Percentiles rank a stretch among this genome's conserved stretches.
These are phyloP conservation scores for Begonia peltatifolia DNA, from an alignment of 306 rosid species.

Conservation along the genomic window DNA sequence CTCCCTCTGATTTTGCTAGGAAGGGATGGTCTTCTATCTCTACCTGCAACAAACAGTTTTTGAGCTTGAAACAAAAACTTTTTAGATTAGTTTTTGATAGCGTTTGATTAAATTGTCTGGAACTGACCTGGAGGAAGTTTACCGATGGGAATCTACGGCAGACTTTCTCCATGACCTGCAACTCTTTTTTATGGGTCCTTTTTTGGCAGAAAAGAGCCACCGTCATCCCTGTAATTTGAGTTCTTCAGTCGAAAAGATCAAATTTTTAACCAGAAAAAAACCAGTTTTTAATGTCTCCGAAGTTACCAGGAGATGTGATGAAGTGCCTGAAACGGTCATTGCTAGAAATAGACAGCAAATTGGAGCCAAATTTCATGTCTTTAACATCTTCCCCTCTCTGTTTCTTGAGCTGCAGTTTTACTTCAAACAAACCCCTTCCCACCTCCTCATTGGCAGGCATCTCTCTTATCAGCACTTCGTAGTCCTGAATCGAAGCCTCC, in stretches of 20 bases:
- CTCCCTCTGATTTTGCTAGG: constrained; percentile 68
- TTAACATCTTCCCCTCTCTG: constrained; percentile 53
- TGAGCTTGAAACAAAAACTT: too few species aligned
- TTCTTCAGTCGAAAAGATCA: background rate
- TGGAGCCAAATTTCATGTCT: constrained; percentile 71
- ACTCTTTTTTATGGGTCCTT: constrained; percentile 35
- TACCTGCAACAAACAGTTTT: constrained; percentile 25
- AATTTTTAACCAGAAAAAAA: background rate
- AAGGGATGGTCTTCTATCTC: constrained; percentile 84
- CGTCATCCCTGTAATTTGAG: constrained; percentile 51
- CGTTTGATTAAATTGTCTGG: background rate
- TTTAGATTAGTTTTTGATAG: too few species aligned
- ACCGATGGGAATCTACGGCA: constrained; percentile 80
- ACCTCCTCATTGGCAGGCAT: constrained; percentile 86
- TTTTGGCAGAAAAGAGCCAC: constrained; percentile 79
- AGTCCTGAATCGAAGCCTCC: constrained; percentile 84
- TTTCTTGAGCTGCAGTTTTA: constrained; percentile 52
- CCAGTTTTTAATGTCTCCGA: background rate
- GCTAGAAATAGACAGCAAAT: constrained; percentile 55
- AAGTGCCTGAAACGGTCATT: constrained; percentile 72
- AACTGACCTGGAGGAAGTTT: constrained; percentile 70
- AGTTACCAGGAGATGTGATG: constrained; percentile 71
- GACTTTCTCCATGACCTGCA: constrained; percentile 57
- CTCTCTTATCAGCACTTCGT: constrained; percentile 63
- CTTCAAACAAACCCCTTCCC: constrained; percentile 76